Evolutionary conservation across 148 eudicot genomes (phyloP), one percentile per base, ranked within the genome.

Genomic region (Rhododendron ovatum): DNA sequence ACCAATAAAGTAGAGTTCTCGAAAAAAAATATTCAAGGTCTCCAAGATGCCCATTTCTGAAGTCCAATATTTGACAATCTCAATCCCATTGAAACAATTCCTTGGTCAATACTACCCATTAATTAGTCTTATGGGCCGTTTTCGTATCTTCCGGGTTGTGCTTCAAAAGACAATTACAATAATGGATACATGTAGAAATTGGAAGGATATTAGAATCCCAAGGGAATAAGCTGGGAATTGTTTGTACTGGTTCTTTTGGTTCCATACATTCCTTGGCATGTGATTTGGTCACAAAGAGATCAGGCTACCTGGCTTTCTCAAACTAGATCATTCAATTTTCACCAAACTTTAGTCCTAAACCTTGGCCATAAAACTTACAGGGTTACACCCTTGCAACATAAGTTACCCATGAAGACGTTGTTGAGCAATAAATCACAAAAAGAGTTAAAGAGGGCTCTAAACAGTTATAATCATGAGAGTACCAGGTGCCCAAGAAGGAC

Each of bases 401-500:
- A 82, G 51, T 15, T 81, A 59, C 45, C 47, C 7, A 59, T 39
- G 8, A 69, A 81, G 26, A 15, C 18, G 1, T n/a, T 17, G 77
- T 24, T 35, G 43, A 48, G 18, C 20, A 4, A 51, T 37, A 24
- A 57, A 69, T 24, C 26, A 47, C 75, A 84, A 24, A 47, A n/a
- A 2, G 71, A 24, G 2, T 17, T 8, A 67, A 69, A 69, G 26
- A 55, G 77, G 30, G 43, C 20, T 65, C 30, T 84, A 45, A 50
- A 71, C n/a, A 73, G 45, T 50, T 61, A 77, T 22, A 82, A 82
- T 20, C 1, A 41, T 45, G 82, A 59, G 17, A 67, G 83, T 95
- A 96, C 99, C 98, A 96, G 91, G 90, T 95, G 98, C 41, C 98
- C 99, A 33, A 96, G 94, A 87, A 96, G 95, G 89, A 91, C 82